Conservation (phyloP, 129 eudicot species). For the Lactuca saligna region DNA sequence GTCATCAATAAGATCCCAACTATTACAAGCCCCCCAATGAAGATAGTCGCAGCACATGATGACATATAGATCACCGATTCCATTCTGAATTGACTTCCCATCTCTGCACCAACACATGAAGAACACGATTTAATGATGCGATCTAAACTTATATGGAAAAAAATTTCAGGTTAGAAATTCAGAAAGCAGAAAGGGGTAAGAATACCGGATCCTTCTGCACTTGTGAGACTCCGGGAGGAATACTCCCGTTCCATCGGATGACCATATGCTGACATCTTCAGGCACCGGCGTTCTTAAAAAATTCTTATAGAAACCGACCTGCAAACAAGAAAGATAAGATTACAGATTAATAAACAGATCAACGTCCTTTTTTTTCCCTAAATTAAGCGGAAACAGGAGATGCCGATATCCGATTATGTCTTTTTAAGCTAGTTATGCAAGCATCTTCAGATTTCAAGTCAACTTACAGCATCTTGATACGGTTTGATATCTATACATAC, state of each 20-base stretch:
- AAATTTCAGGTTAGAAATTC: not conserved
- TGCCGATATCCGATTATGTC: conserved; percentile 13
- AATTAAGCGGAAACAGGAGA: conserved; percentile 11
- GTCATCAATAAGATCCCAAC: conserved; percentile 53
- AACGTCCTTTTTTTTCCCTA: not conserved
- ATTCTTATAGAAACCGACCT: conserved; percentile 1
- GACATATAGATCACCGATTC: conserved; percentile 66
- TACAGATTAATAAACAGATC: conserved; percentile 6
- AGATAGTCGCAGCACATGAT: conserved; percentile 66
- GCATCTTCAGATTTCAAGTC: conserved; percentile 5
- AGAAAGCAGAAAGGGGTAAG: not conserved
- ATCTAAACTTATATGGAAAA: not conserved
- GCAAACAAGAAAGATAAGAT: not conserved
- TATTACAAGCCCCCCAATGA: conserved; percentile 47
- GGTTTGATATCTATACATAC: not conserved
- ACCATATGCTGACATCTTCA: conserved; percentile 52
- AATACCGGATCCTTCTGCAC: conserved; percentile 55
- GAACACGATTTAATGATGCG: conserved; percentile 18
- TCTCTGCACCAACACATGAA: conserved; percentile 39
- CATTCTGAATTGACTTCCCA: conserved; percentile 46
- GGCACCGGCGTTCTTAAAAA: conserved; percentile 4
- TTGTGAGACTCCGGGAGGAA: conserved; percentile 44
- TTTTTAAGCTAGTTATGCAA: conserved; percentile 8
- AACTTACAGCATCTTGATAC: conserved; percentile 17
- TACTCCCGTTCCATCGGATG: conserved; percentile 57